These are phyloP conservation scores for Skeletonema potamos DNA, from an alignment of 108 stramenopile species.

Conservation along the genomic window DNA sequence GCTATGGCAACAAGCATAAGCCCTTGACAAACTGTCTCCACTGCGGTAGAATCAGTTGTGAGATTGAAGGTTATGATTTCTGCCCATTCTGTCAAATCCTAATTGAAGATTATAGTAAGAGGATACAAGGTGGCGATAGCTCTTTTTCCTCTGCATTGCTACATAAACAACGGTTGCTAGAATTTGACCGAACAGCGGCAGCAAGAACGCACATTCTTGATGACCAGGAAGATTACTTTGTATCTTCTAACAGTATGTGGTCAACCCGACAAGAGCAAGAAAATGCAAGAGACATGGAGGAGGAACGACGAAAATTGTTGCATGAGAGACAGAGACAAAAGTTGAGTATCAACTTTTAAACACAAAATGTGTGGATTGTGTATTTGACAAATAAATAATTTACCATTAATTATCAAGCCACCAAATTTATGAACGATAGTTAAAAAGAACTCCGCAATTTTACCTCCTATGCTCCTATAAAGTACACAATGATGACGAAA, in stretches of 20 bases:
- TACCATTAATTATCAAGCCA: no score
- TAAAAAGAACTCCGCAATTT: no score
- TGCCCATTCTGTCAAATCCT: constrained; percentile 38
- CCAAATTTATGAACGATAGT: no score
- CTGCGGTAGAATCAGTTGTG: constrained; percentile 47
- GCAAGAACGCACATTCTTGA: constrained; percentile 44
- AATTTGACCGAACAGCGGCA: constrained; percentile 39
- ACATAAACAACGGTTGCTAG: constrained; percentile 48
- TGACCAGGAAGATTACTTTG: constrained; percentile 55
- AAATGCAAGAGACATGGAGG: constrained; percentile 19
- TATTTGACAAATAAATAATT: no score
- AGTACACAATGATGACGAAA: no score
- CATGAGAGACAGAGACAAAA: constrained; percentile 29
- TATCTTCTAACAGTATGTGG: constrained; percentile 35
- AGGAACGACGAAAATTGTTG: constrained; percentile 19
- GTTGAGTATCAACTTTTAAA: constrained; percentile 21
- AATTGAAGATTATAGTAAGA: constrained; percentile 14
- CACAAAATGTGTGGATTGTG: no score
- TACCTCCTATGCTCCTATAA: no score
- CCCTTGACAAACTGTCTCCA: constrained; percentile 42
- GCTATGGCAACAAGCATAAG: constrained; percentile 38
- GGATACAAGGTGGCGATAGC: neutral
- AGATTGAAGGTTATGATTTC: constrained; percentile 41
- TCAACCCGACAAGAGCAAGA: constrained; percentile 27
- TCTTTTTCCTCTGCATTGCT: constrained; percentile 14